phyloP scores from a whole-genome alignment of 2,329 filamentous ascomycete genomes.

The Teratosphaeria viscida region DNA sequence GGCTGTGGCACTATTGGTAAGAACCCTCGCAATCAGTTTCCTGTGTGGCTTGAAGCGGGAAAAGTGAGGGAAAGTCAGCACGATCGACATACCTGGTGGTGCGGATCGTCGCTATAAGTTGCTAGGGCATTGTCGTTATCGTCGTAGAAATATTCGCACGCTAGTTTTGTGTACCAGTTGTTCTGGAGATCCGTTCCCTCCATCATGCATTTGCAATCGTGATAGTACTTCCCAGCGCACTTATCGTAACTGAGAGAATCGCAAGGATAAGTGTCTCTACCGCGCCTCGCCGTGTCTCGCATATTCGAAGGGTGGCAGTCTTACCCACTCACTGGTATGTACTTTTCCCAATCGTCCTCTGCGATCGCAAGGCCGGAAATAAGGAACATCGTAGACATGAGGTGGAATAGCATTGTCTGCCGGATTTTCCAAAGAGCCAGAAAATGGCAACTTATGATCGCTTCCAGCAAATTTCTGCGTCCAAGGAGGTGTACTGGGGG shows the following conservation, averaged over 20 bases:
- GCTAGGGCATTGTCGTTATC: too few species aligned
- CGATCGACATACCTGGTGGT: too few species aligned
- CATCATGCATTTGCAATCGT: not conserved
- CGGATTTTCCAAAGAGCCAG: not conserved
- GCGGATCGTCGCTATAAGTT: too few species aligned
- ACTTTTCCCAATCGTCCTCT: not conserved
- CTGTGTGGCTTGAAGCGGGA: too few species aligned
- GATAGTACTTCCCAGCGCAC: not conserved
- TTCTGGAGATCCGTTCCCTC: too few species aligned
- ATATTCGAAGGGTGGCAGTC: not conserved
- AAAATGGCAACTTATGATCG: not conserved
- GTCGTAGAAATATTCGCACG: too few species aligned
- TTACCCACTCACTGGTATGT: not conserved
- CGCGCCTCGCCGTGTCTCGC: not conserved
- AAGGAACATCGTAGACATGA: not conserved
- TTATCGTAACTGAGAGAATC: not conserved
- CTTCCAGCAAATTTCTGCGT: not conserved
- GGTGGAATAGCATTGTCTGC: not conserved
- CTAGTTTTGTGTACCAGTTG: too few species aligned
- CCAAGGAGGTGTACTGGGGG: not conserved
- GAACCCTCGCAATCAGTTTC: too few species aligned
- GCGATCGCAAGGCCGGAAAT: not conserved
- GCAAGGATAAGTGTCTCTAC: not conserved
- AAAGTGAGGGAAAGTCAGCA: too few species aligned
- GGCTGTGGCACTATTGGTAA: too few species aligned